Percentiles rank a stretch among this genome's conserved stretches.
Evolutionary conservation across 2,329 filamentous ascomycete species (phyloP).

Genomic region (Xylariaceae sp.): DNA sequence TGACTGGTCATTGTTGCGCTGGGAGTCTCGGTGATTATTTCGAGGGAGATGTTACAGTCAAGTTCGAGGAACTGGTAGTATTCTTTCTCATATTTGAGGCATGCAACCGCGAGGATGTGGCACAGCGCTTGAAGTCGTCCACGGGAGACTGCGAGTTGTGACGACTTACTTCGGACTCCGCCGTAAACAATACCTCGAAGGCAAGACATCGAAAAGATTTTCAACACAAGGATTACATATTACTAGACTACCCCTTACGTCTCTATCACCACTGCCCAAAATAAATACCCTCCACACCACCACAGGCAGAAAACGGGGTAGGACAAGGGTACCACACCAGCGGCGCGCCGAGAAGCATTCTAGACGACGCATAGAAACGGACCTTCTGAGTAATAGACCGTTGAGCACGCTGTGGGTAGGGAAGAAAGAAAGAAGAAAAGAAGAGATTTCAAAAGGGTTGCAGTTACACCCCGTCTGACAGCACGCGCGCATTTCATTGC

Average conservation of each 20-base stretch:
- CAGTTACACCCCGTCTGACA: constrained; percentile 1
- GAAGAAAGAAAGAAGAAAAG: too few species aligned
- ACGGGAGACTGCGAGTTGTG: not conserved
- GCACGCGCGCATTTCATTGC: not conserved
- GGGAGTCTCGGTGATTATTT: too few species aligned
- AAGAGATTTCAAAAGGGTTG: not conserved
- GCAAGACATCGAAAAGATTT: too few species aligned
- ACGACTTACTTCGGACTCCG: too few species aligned
- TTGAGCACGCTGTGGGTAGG: too few species aligned
- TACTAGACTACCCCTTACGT: too few species aligned
- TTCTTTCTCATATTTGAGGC: not conserved
- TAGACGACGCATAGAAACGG: not conserved
- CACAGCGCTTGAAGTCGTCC: not conserved
- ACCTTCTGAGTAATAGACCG: too few species aligned
- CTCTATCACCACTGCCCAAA: not conserved
- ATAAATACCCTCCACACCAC: not conserved
- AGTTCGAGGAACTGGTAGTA: too few species aligned
- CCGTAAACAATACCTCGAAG: too few species aligned
- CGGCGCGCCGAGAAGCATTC: not conserved
- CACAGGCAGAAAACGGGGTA: not conserved
- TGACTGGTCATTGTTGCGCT: too few species aligned
- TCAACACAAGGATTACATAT: too few species aligned
- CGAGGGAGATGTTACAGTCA: too few species aligned
- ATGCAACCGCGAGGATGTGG: not conserved
- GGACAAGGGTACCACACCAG: not conserved